Conservation (phyloP, 768 basidiomycete species). For the Cyathus striatus region DNA sequence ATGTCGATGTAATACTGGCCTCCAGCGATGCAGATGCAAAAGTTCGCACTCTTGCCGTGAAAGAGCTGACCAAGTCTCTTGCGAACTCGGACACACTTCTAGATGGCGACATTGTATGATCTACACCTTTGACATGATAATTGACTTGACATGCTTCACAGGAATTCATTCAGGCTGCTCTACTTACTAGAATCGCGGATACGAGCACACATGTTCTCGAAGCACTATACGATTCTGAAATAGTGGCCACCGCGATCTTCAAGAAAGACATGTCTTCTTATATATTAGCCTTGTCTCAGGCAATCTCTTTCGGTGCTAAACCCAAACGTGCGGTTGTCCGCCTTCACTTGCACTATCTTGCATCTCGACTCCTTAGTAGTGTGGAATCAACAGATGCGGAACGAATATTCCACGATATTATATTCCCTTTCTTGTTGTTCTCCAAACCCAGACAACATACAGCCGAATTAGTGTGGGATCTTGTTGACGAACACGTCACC, state of each 20-base stretch:
- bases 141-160: too few species aligned
- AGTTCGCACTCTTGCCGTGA: conserved; percentile 56
- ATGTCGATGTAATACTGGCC: conserved; percentile 42
- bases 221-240: conserved; percentile 56
- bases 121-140: not conserved
- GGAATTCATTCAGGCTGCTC: conserved; percentile 39
- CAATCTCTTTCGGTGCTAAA: conserved; percentile 34
- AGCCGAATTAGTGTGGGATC: conserved; percentile 65
- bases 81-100: conserved; percentile 19
- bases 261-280: conserved; percentile 37
- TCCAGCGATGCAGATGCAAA: conserved; percentile 59
- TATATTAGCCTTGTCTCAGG: conserved; percentile 34
- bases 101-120: conserved; percentile 37
- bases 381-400: conserved; percentile 18
- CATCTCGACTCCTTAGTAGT: conserved; percentile 33
- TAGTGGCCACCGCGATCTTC: conserved; percentile 40
- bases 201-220: conserved; percentile 54
- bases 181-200: conserved; percentile 70
- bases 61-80: conserved; percentile 39
- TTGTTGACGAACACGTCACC: conserved; percentile 33
- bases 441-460: conserved; percentile 69
- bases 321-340: conserved; percentile 48
- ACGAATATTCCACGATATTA: conserved; percentile 40
- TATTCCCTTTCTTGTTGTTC: conserved; percentile 74
- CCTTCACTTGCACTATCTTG: conserved; percentile 54